These are phyloP conservation scores for Hanseniaspora occidentalis DNA, from an alignment of 805 yeast genomes.

Conservation along the genomic window DNA sequence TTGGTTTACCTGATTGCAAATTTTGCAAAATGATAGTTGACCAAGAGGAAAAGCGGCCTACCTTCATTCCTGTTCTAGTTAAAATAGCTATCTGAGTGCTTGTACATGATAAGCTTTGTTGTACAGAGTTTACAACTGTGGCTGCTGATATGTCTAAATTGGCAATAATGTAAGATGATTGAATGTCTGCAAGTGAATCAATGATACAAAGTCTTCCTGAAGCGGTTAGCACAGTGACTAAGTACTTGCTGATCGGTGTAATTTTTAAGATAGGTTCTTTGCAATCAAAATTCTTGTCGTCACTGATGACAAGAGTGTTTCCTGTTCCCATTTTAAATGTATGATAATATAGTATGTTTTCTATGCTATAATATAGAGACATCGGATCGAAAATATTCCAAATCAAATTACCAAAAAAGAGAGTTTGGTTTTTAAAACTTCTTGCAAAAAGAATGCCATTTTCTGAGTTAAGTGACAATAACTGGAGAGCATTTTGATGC, in stretches of 20 bases:
- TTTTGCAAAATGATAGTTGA: constrained; percentile 18
- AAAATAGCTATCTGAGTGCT: constrained; percentile 6
- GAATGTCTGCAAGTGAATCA: background rate
- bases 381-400: background rate
- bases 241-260: background rate
- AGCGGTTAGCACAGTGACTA: background rate
- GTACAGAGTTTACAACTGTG: background rate
- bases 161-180: background rate
- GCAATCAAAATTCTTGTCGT: background rate
- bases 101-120: background rate
- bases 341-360: background rate
- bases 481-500: background rate
- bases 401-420: background rate
- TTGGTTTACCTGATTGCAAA: constrained; percentile 19
- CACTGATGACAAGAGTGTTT: too few relatives aligned
- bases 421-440: background rate
- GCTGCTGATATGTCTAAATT: background rate
- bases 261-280: background rate
- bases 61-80: constrained; percentile 17
- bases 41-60: constrained; percentile 22
- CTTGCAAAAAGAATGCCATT: background rate
- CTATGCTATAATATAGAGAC: background rate
- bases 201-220: background rate
- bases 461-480: background rate
- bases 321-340: background rate